Conservation (phyloP, 202 grass and related monocot genomes). For the Zoysia matrella region DNA sequence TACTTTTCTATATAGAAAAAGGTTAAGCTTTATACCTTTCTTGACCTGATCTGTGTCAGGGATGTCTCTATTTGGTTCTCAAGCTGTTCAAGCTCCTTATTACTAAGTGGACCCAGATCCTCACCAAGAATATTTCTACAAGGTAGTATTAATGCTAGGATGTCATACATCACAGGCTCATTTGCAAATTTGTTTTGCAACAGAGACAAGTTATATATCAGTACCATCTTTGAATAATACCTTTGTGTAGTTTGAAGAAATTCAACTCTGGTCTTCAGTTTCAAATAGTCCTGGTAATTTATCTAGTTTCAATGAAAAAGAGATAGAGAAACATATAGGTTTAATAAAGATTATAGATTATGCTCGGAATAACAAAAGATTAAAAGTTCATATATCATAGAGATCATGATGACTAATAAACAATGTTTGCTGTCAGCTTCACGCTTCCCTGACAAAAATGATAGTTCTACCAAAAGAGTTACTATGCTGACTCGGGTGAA, state of each 20-base stretch:
- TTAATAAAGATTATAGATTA: not conserved
- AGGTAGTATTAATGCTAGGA: not conserved
- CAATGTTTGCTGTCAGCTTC: not conserved
- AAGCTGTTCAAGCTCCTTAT: conserved; percentile 80
- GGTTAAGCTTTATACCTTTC: conserved; percentile 51
- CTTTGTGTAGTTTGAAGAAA: conserved; percentile 82
- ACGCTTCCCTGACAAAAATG: too few relatives aligned
- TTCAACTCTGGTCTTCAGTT: conserved; percentile 79
- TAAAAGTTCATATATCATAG: not conserved
- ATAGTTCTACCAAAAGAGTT: too few relatives aligned
- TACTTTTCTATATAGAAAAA: not conserved
- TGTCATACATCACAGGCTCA: conserved; percentile 7
- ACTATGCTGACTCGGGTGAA: too few relatives aligned
- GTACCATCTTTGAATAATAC: conserved; percentile 42
- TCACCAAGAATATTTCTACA: conserved; percentile 89
- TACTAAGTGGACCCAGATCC: conserved; percentile 70
- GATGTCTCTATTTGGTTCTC: conserved; percentile 81
- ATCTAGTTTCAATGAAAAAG: conserved; percentile 53
- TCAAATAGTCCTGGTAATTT: conserved; percentile 84
- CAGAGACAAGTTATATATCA: not conserved
- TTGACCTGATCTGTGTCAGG: conserved; percentile 71
- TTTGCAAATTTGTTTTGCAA: not conserved
- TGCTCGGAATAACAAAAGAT: not conserved
- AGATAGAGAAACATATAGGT: not conserved
- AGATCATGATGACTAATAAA: not conserved